Evolutionary conservation across 768 basidiomycete genomes (phyloP).

Genomic region (Leucosporidium yakuticum): DNA sequence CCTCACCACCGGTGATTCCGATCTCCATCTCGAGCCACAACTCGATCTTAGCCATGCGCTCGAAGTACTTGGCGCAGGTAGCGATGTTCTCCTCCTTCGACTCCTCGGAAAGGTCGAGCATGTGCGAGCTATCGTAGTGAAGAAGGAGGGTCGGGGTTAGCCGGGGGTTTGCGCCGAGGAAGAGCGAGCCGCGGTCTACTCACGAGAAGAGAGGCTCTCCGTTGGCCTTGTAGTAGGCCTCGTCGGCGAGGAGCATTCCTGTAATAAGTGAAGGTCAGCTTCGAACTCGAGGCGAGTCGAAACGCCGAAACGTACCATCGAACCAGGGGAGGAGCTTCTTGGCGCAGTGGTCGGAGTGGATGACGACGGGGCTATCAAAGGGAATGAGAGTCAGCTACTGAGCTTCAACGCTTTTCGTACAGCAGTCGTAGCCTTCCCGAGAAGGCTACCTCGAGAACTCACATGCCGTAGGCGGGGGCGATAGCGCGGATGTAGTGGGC

Average conservation of each 20-base stretch:
- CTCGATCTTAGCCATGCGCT: conserved; percentile 84
- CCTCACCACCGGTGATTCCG: conserved; percentile 98
- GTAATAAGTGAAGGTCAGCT: background rate
- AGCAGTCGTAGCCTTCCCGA: conserved; percentile 11
- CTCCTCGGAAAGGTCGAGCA: conserved; percentile 92
- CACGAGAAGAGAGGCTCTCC: conserved; percentile 75
- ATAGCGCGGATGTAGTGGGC: conserved; percentile 81
- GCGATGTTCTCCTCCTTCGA: conserved; percentile 81
- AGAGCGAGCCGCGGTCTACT: background rate
- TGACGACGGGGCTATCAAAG: conserved; percentile 72
- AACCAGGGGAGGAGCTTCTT: conserved; percentile 98
- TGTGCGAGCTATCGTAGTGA: conserved; percentile 61
- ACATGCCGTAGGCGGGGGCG: conserved; percentile 88
- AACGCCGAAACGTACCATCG: conserved; percentile 52
- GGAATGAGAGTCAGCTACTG: background rate
- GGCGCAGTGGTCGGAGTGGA: conserved; percentile 98
- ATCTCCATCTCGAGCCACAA: conserved; percentile 99
- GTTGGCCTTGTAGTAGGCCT: conserved; percentile 84
- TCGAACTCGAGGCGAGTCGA: background rate
- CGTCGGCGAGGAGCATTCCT: conserved; percentile 90
- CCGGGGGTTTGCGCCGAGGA: background rate
- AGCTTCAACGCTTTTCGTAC: too few relatives aligned
- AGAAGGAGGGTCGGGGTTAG: background rate
- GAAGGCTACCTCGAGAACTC: conserved; percentile 43
- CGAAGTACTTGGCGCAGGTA: conserved; percentile 88